A percentile compares a stretch with the other conserved stretches of the same genome.
phyloP scores from a whole-genome alignment of 2,329 filamentous ascomycete genomes.

The Cladosporium austrohemisphaericum region DNA sequence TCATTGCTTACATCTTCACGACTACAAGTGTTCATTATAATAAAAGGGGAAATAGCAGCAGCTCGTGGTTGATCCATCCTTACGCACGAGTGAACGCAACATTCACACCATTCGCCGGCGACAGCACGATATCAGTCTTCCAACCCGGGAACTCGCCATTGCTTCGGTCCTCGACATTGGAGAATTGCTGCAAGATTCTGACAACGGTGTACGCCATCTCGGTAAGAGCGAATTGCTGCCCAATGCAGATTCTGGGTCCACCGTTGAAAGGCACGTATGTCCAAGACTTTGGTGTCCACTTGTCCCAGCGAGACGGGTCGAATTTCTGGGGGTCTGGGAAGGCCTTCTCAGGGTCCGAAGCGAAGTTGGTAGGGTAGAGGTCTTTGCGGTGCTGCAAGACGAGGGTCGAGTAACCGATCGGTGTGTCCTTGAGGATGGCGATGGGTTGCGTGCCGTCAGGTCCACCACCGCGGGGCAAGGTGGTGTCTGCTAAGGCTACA shows the following conservation, averaged over 20 bases:
- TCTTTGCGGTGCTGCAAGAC: conserved; percentile 49
- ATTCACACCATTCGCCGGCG: conserved; percentile 41
- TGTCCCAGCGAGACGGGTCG: conserved; percentile 49
- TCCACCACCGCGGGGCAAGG: conserved; percentile 48
- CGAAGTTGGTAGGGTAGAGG: conserved; percentile 40
- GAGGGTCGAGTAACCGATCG: conserved; percentile 46
- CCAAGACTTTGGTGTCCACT: conserved; percentile 49
- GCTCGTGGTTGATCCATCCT: no score
- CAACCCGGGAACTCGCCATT: conserved; percentile 35
- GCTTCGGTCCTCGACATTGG: conserved; percentile 37
- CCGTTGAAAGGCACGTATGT: conserved; percentile 49
- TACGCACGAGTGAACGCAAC: conserved; percentile 40
- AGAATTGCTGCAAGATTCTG: conserved; percentile 44
- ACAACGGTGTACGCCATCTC: conserved; percentile 50
- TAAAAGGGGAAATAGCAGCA: no score
- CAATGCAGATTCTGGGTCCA: conserved; percentile 47
- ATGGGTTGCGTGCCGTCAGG: conserved; percentile 44
- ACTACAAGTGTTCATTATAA: no score
- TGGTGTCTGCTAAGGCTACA: conserved; percentile 45
- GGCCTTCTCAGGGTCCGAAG: conserved; percentile 19
- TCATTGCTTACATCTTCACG: no score
- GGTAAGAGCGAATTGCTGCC: conserved; percentile 50
- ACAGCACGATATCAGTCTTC: conserved; percentile 48
- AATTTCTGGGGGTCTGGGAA: conserved; percentile 43
- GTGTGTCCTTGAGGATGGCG: conserved; percentile 41